These are phyloP conservation scores for Sporothrix inflata DNA, from an alignment of 2,329 filamentous ascomycete species.

Conservation along the genomic window DNA sequence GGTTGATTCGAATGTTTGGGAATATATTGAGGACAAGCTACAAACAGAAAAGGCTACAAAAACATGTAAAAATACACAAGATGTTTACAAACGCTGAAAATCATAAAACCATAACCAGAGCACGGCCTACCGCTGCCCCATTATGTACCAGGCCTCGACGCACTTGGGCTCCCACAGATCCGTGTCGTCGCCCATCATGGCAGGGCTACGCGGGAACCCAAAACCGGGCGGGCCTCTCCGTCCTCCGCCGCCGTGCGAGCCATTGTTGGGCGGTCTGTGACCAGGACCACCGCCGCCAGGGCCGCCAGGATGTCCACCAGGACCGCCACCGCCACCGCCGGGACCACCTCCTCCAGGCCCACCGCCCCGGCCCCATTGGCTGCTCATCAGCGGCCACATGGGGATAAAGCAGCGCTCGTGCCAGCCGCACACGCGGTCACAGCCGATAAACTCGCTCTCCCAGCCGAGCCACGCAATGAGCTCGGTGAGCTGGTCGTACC, in stretches of 20 bases:
- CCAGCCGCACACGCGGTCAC: constrained; percentile 46
- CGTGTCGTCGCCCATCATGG: constrained; percentile 37
- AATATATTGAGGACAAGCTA: background rate
- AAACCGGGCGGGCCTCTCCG: constrained; percentile 17
- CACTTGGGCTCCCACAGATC: constrained; percentile 41
- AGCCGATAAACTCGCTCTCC: constrained; percentile 51
- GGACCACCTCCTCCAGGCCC: constrained; percentile 12
- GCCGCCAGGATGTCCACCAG: background rate
- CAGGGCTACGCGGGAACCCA: constrained; percentile 33
- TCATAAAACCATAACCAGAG: too few species aligned
- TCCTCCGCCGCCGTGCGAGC: constrained; percentile 10
- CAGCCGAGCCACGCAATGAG: constrained; percentile 56
- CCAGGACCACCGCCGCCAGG: constrained; percentile 8
- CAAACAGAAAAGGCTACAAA: background rate
- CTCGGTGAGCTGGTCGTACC: constrained; percentile 45
- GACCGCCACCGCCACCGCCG: background rate
- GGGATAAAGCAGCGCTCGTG: constrained; percentile 54
- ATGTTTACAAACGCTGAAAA: background rate
- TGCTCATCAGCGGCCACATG: constrained; percentile 51
- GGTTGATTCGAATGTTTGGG: background rate
- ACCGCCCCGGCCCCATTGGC: constrained; percentile 21
- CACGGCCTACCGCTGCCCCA: constrained; percentile 18
- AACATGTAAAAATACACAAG: constrained; percentile 15
- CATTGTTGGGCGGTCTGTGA: constrained; percentile 17
- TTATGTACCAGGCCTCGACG: constrained; percentile 33